phyloP scores from a whole-genome alignment of 257 asterid genomes.

The Scutellaria minor region DNA sequence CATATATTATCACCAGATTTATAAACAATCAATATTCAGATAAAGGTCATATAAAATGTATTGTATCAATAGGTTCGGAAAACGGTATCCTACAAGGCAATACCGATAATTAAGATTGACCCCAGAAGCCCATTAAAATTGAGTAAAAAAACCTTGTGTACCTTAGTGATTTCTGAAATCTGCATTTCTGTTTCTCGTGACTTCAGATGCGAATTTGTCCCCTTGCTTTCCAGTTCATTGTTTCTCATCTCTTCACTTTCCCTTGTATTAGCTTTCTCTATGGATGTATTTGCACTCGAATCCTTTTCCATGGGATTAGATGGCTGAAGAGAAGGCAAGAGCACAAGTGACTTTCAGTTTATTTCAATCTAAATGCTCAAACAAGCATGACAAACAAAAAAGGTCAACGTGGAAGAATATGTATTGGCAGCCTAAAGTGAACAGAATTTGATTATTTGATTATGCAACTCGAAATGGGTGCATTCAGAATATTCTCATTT shows the following conservation, averaged over 20 bases:
- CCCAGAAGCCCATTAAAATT: conserved; percentile 10
- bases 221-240: conserved; percentile 34
- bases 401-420: conserved; percentile 1
- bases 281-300: conserved; percentile 30
- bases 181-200: conserved; percentile 24
- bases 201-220: conserved; percentile 29
- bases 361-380: conserved; percentile 26
- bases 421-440: background rate
- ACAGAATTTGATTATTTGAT: background rate
- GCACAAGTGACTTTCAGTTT: background rate
- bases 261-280: conserved; percentile 30
- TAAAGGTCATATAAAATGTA: background rate
- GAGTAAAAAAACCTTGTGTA: conserved; percentile 11
- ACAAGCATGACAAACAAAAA: conserved; percentile 16
- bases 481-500: background rate
- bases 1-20: background rate
- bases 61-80: background rate
- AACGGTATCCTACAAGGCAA: background rate
- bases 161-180: conserved; percentile 41
- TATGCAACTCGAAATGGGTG: too few relatives aligned
- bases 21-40: conserved; percentile 5
- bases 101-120: background rate
- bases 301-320: conserved; percentile 35
- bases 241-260: conserved; percentile 28
- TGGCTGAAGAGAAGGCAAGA: conserved; percentile 37